Conservation (phyloP, 2,329 filamentous ascomycete genomes). For the Aureobasidium uvarum region DNA sequence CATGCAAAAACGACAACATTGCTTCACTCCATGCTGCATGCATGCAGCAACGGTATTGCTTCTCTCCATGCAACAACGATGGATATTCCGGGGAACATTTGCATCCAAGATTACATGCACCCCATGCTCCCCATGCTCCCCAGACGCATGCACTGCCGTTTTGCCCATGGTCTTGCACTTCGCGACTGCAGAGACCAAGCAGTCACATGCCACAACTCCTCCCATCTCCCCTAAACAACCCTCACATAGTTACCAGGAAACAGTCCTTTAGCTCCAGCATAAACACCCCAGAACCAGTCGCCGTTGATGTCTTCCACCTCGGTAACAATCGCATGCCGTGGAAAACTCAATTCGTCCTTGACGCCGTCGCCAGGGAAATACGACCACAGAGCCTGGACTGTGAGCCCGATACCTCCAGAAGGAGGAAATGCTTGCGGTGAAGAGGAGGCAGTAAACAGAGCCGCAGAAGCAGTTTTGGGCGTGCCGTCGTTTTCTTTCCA, state of each 20-base stretch:
- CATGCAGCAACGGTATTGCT: not conserved
- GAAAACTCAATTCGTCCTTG: slow-evolving; percentile 78
- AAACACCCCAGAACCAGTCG: slow-evolving; percentile 86
- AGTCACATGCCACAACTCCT: not conserved
- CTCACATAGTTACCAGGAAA: slow-evolving; percentile 78
- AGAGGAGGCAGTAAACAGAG: not conserved
- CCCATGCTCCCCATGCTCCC: not conserved
- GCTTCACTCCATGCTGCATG: not conserved
- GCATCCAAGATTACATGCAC: slow-evolving; percentile 5
- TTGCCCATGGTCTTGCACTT: not conserved
- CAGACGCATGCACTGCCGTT: not conserved
- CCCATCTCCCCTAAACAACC: slow-evolving; percentile 36
- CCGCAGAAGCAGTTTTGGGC: not conserved
- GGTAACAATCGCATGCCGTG: slow-evolving; percentile 74
- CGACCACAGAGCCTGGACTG: slow-evolving; percentile 66
- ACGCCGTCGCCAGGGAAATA: slow-evolving; percentile 68
- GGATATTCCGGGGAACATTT: not conserved
- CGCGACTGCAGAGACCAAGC: not conserved
- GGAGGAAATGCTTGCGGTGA: slow-evolving; percentile 59
- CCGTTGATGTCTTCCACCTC: slow-evolving; percentile 86
- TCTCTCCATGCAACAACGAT: not conserved
- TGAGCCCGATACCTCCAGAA: slow-evolving; percentile 68
- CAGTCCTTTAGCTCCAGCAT: slow-evolving; percentile 74
- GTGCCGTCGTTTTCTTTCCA: slow-evolving; percentile 41
- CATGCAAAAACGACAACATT: not conserved